Evolutionary conservation across 805 yeast genomes (phyloP), one percentile per base, ranked within the genome.

Genomic region (Priceomyces melissophilus): DNA sequence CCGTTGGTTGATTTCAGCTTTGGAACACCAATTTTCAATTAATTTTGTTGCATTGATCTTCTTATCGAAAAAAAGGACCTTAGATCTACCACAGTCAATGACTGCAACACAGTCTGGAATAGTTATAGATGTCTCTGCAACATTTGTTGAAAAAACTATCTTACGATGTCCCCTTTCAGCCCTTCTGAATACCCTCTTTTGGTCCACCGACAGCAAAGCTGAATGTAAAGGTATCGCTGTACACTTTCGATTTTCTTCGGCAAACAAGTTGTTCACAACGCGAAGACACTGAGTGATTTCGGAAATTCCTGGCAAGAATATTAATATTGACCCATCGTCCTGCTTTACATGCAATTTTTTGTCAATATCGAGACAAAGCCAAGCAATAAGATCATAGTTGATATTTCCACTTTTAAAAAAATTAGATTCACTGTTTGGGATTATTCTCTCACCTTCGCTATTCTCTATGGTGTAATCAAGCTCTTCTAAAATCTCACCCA

Each of bases 41-140:
- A 91, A 70, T 40, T 77, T 77, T 0, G 93, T 81, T 4, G 89
- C 76, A 50, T 85, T 85, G 11, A 80, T 69, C 29, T 66, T 70
- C 0, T 87, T 53, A 55, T 87, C 90, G 55, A 81, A 91, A 20
- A 78, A 75, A 53, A 87, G 76, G 11, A 82, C 81, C 53, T 91
- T 91, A 4, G 87, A 90, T 39, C 88, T 69, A 2, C 99, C 99
- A 1, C 86, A 67, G 56, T 91, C 98, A 32, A 91, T 76, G 1
- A 91, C 96, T 0, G 81, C 95, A 9, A 89, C 96, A 61, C 91
- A 87, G 61, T 91, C 99, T 11, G 96, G 87, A 41, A 91, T 91
- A 1, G 99, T 91, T 48, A 91, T 89, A 11, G 99, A 91, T 0
- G 99, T 91, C 63, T 70, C 99, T 0, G 99, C 99, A 44, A 91